Conservation (phyloP, 352 stramenopile genomes). For the Phytopythium chamaehyphon region DNA sequence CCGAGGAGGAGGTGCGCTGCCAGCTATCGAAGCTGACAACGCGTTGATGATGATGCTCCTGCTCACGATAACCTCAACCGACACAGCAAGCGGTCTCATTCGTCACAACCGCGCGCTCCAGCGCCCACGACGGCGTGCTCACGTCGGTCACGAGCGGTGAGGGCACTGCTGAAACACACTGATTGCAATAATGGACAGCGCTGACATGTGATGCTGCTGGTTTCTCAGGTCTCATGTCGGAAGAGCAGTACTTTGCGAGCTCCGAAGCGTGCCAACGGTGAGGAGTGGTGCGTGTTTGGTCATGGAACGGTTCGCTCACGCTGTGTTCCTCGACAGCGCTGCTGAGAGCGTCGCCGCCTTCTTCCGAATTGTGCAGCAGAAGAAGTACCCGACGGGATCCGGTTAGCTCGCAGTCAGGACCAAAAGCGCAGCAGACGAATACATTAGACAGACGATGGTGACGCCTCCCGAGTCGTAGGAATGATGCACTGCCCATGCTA, state of each 20-base stretch:
- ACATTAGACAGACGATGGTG: constrained; percentile 15
- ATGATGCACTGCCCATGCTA: too few species aligned
- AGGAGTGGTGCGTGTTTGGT: background rate
- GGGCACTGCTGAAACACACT: background rate
- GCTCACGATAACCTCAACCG: too few species aligned
- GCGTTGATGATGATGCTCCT: constrained; percentile 2
- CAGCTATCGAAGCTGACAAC: background rate
- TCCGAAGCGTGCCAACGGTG: constrained; percentile 77
- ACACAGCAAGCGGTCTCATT: constrained; percentile 48
- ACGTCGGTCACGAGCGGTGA: constrained; percentile 71
- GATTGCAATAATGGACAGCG: background rate
- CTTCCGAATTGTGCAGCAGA: constrained; percentile 74
- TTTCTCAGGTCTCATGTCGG: constrained; percentile 57
- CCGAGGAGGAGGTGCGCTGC: constrained; percentile 60
- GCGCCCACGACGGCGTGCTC: constrained; percentile 62
- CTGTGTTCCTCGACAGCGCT: constrained; percentile 24
- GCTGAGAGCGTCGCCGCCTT: constrained; percentile 73
- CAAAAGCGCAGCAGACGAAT: constrained; percentile 5
- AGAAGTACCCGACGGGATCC: constrained; percentile 46
- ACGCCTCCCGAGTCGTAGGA: background rate
- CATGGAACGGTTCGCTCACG: background rate
- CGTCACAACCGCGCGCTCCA: constrained; percentile 63
- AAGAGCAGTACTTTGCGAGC: constrained; percentile 83
- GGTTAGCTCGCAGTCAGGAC: constrained; percentile 2
- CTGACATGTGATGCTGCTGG: background rate